A percentile compares a stretch with the other conserved stretches of the same genome.
phyloP scores from a whole-genome alignment of 805 yeast genomes.

The Candida succiphila region DNA sequence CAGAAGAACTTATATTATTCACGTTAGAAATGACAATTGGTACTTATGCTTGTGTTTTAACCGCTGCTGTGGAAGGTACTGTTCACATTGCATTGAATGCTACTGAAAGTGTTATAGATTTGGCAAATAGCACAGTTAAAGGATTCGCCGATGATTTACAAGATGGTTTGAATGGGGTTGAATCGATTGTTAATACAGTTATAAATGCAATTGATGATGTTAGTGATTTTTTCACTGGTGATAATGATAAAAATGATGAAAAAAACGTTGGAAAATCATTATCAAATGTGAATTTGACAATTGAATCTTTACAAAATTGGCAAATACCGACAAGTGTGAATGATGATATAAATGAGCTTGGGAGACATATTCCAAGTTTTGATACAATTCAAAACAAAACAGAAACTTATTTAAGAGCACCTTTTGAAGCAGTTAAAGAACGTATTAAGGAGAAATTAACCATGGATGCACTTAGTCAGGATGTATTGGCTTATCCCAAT shows the following conservation, averaged over 20 bases:
- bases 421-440: slow-evolving; percentile 42
- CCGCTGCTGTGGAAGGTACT: slow-evolving; percentile 65
- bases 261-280: slow-evolving; percentile 24
- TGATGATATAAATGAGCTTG: slow-evolving; percentile 39
- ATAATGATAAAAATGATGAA: slow-evolving; percentile 22
- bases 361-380: slow-evolving; percentile 53
- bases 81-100: slow-evolving; percentile 66
- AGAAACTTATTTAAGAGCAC: slow-evolving; percentile 39
- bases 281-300: slow-evolving; percentile 45
- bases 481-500: background rate
- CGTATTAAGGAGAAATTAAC: slow-evolving; percentile 22
- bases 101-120: slow-evolving; percentile 48
- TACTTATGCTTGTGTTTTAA: slow-evolving; percentile 75
- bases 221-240: slow-evolving; percentile 44
- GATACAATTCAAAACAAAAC: slow-evolving; percentile 53
- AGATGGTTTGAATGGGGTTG: slow-evolving; percentile 52
- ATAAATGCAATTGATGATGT: slow-evolving; percentile 41
- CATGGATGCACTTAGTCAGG: background rate
- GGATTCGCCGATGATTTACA: slow-evolving; percentile 52
- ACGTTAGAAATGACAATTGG: slow-evolving; percentile 69
- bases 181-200: slow-evolving; percentile 46
- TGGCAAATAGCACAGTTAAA: slow-evolving; percentile 52
- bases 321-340: slow-evolving; percentile 60
- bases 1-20: slow-evolving; percentile 53
- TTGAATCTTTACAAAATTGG: slow-evolving; percentile 44